A percentile compares a stretch with the other conserved stretches of the same genome.
Evolutionary conservation across 2,329 filamentous ascomycete species (phyloP).

Genomic region (Acarospora socialis): DNA sequence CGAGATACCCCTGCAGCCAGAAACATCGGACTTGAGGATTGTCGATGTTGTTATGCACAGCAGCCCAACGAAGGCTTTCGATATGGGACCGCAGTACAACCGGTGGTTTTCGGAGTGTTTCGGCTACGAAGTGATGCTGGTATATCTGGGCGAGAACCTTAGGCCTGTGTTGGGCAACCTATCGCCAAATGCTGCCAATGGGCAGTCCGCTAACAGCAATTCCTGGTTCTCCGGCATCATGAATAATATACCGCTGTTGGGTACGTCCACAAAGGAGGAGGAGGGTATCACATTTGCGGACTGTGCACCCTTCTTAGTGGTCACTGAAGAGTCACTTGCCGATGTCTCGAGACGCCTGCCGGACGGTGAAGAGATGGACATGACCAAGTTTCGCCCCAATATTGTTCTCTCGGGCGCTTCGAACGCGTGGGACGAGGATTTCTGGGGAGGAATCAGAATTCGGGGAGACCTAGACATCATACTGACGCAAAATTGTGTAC

Average conservation of each 20-base stretch:
- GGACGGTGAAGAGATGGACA: slow-evolving; percentile 39
- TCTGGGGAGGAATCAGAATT: slow-evolving; percentile 49
- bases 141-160: slow-evolving; percentile 49
- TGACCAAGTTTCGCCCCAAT: slow-evolving; percentile 59
- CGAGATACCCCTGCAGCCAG: slow-evolving; percentile 43
- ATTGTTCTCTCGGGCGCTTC: slow-evolving; percentile 49
- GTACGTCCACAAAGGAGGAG: slow-evolving; percentile 20
- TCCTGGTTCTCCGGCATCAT: slow-evolving; percentile 10
- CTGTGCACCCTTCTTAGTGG: slow-evolving; percentile 59
- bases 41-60: slow-evolving; percentile 45
- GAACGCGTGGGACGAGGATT: slow-evolving; percentile 54
- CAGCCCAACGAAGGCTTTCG: slow-evolving; percentile 44
- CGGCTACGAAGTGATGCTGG: slow-evolving; percentile 45
- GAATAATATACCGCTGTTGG: slow-evolving; percentile 1
- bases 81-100: slow-evolving; percentile 47
- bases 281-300: slow-evolving; percentile 57
- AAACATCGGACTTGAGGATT: slow-evolving; percentile 30
- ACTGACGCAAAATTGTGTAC: slow-evolving; percentile 54
- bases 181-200: slow-evolving; percentile 27
- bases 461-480: slow-evolving; percentile 27
- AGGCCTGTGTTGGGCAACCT: slow-evolving; percentile 49
- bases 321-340: slow-evolving; percentile 54
- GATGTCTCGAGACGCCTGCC: slow-evolving; percentile 47
- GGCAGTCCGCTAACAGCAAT: slow-evolving; percentile 1
- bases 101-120: slow-evolving; percentile 55